phyloP scores from a whole-genome alignment of 768 basidiomycete species.

The Boletus speciosus region DNA sequence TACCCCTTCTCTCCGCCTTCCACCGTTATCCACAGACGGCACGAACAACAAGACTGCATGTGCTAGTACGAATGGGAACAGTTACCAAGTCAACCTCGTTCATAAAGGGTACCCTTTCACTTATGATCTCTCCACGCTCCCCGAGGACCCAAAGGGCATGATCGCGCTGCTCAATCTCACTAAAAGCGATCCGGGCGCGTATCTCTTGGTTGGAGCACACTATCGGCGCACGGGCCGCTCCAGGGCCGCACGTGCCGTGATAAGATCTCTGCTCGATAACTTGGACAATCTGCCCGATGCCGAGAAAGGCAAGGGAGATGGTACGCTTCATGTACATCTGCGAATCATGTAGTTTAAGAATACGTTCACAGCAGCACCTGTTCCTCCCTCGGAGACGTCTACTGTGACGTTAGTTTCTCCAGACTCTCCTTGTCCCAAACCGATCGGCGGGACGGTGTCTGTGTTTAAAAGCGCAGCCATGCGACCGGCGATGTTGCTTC shows the following conservation, averaged over 20 bases:
- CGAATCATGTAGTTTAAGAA: slow-evolving; percentile 14
- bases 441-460: slow-evolving; percentile 4
- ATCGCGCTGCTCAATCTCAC: slow-evolving; percentile 27
- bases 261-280: slow-evolving; percentile 23
- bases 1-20: slow-evolving; percentile 11
- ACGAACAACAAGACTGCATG: background rate
- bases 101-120: slow-evolving; percentile 28
- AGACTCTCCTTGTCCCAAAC: slow-evolving; percentile 7
- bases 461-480: slow-evolving; percentile 15
- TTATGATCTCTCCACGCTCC: slow-evolving; percentile 28
- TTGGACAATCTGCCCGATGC: slow-evolving; percentile 3
- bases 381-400: slow-evolving; percentile 7
- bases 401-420: slow-evolving; percentile 5
- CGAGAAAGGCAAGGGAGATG: slow-evolving; percentile 24
- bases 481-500: slow-evolving; percentile 29
- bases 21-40: slow-evolving; percentile 9
- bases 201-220: slow-evolving; percentile 30
- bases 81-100: slow-evolving; percentile 21
- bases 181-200: slow-evolving; percentile 31
- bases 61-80: background rate
- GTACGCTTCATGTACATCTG: slow-evolving; percentile 20
- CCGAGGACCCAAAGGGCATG: slow-evolving; percentile 28
- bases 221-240: slow-evolving; percentile 33
- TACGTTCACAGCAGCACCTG: slow-evolving; percentile 9
- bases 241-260: slow-evolving; percentile 27